Percentiles rank a stretch among this genome's conserved stretches.
Conservation (phyloP, 768 basidiomycete genomes). For the Russula emetica region DNA sequence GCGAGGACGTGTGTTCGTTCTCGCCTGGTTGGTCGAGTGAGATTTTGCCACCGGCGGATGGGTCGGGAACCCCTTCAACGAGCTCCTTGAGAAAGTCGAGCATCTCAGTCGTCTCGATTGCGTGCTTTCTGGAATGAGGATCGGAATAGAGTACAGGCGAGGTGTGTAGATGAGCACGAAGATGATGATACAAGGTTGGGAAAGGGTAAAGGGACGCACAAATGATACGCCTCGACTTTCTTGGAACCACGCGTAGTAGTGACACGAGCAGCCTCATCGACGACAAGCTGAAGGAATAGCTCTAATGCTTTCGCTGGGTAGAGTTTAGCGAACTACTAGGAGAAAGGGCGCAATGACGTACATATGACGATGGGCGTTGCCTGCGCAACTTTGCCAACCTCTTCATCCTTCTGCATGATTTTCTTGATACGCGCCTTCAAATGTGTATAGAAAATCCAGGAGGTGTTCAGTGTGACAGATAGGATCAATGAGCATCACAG, state of each 20-base stretch:
- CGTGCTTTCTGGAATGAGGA: conserved; percentile 67
- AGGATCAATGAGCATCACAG: background rate
- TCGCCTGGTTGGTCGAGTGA: conserved; percentile 65
- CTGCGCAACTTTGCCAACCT: conserved; percentile 96
- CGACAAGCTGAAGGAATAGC: conserved; percentile 79
- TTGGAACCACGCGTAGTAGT: conserved; percentile 73
- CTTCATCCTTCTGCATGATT: conserved; percentile 99
- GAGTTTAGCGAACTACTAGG: background rate
- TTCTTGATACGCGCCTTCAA: conserved; percentile 92
- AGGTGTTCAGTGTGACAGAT: background rate
- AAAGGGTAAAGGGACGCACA: conserved; percentile 52
- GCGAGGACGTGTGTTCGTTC: conserved; percentile 42
- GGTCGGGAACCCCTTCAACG: conserved; percentile 81
- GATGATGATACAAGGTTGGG: background rate
- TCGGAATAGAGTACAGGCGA: background rate
- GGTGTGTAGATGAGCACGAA: background rate
- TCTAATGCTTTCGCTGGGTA: conserved; percentile 86
- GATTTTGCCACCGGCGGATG: conserved; percentile 76
- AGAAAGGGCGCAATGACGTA: conserved; percentile 41
- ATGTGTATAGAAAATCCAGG: background rate
- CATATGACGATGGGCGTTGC: conserved; percentile 96
- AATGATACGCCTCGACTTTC: conserved; percentile 88
- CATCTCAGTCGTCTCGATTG: conserved; percentile 79
- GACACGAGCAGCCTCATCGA: conserved; percentile 79
- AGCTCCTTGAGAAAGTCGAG: conserved; percentile 95